Evolutionary conservation across 2,329 filamentous ascomycete genomes (phyloP).

Genomic region (Penicillium sp.): DNA sequence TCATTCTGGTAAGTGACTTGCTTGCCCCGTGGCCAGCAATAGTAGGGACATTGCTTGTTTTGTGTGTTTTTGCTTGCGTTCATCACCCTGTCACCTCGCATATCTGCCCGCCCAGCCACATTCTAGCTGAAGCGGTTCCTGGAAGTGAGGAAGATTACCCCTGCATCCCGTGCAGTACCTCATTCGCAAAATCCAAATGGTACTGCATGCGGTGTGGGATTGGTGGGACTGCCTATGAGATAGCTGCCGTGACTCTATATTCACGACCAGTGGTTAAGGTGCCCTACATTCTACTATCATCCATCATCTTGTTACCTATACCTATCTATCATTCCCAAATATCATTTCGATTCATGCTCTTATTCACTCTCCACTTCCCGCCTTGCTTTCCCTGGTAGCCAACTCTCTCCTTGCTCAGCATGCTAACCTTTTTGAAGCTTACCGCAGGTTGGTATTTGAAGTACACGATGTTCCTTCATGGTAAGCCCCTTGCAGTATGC

Average conservation of each 20-base stretch:
- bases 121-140: slow-evolving; percentile 79
- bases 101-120: slow-evolving; percentile 77
- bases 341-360: slow-evolving; percentile 22
- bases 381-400: slow-evolving; percentile 26
- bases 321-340: slow-evolving; percentile 25
- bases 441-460: slow-evolving; percentile 44
- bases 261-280: slow-evolving; percentile 65
- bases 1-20: slow-evolving; percentile 73
- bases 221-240: slow-evolving; percentile 76
- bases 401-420: slow-evolving; percentile 29
- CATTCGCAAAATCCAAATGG: slow-evolving; percentile 59
- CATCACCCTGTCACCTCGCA: slow-evolving; percentile 55
- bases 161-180: slow-evolving; percentile 61
- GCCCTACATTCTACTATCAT: slow-evolving; percentile 60
- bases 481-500: slow-evolving; percentile 29
- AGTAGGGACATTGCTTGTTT: slow-evolving; percentile 18
- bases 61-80: slow-evolving; percentile 23
- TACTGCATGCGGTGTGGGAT: slow-evolving; percentile 68
- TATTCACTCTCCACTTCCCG: slow-evolving; percentile 5
- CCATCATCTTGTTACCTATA: slow-evolving; percentile 11
- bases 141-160: slow-evolving; percentile 80
- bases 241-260: slow-evolving; percentile 57
- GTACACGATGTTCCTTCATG: slow-evolving; percentile 39
- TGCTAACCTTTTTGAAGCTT: slow-evolving; percentile 37
- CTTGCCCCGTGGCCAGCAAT: slow-evolving; percentile 20